A percentile compares a stretch with the other conserved stretches of the same genome.
Conservation (phyloP, 2,329 filamentous ascomycete species). For the Moelleriella libera region DNA sequence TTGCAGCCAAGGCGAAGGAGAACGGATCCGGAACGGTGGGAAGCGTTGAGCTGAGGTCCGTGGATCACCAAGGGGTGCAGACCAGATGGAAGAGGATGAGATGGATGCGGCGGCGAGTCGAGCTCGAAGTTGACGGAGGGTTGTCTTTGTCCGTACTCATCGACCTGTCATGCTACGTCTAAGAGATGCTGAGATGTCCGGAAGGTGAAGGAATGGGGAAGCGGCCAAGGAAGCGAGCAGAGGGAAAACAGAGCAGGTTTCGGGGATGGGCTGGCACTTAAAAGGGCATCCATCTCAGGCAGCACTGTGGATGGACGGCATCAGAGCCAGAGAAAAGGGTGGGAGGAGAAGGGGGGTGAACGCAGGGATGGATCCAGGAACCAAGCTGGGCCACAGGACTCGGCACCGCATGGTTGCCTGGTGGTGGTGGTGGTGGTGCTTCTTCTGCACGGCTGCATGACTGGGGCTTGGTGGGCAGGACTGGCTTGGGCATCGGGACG, state of each 20-base stretch:
- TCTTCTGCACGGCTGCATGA: background rate
- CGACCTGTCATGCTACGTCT: too few relatives aligned
- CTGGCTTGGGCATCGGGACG: too few relatives aligned
- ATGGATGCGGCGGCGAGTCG: too few relatives aligned
- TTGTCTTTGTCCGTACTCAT: too few relatives aligned
- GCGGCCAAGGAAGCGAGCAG: background rate
- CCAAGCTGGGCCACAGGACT: background rate
- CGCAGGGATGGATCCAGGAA: background rate
- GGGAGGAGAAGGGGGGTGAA: background rate
- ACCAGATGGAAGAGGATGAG: too few relatives aligned
- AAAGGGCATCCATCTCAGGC: slow-evolving; percentile 4
- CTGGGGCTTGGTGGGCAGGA: too few relatives aligned
- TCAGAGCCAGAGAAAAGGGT: background rate
- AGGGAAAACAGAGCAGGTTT: background rate
- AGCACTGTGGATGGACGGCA: background rate
- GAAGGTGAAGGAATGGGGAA: background rate
- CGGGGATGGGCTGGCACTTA: slow-evolving; percentile 3
- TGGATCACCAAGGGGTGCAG: too few relatives aligned
- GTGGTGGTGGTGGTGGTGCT: background rate
- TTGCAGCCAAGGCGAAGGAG: too few relatives aligned
- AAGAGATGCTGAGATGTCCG: background rate
- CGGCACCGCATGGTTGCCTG: background rate
- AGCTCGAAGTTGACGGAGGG: too few relatives aligned
- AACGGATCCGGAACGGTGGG: too few relatives aligned
- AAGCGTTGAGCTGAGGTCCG: too few relatives aligned